Base-by-base conservation (phyloP, 352 stramenopile genomes). In the Phytophthora foliorum region DNA sequence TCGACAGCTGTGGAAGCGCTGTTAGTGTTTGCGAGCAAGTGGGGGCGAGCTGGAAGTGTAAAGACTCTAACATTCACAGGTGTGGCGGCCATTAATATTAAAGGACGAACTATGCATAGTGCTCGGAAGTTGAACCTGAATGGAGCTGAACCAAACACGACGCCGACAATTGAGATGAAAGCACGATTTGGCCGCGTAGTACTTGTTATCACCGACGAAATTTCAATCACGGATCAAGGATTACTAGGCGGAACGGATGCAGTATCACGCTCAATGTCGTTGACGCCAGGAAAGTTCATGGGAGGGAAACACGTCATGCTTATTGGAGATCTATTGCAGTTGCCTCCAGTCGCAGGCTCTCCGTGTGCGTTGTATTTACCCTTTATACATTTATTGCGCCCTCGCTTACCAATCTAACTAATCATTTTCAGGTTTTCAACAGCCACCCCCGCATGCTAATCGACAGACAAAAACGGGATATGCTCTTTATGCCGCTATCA, bases 191-290 rank as follows among this genome's bases (percentile, higher is more conserved):
- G 9, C 1, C 5, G 17, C 14, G 74, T 74, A 0, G n/a, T 63
- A 0, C 46, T 81, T 0, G 64, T 73, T 2, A 64, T 76, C 16
- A 44, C 65, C 2, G 66, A 78, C 8, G 66, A 81, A 42, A 68
- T 78, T 6, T 69, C 57, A 0, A 79, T 82, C 29, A 71, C 44
- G 0, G 21, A 69, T 8, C 69, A 82, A 32, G 31, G 9, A 0
- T n/a, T 82, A 5, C 48, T 78, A 0, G 74, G 69, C n/a, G n/a
- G n/a, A n/a, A n/a, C 32, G 52, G 2, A 45, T 46, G n/a, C 0
- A 61, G 72, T 17, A 14, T 62, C 24, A 4, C 45, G 41, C 0
- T n/a, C 32, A n/a, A 57, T 71, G 19, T 38, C 63, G 3, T 3
- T 16, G 14, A 25, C 0, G 0, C 17, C 17, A 1, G 1, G 0